These are phyloP conservation scores for Fusarium abutilonis DNA, from an alignment of 2,329 filamentous ascomycete species.

Conservation along the genomic window DNA sequence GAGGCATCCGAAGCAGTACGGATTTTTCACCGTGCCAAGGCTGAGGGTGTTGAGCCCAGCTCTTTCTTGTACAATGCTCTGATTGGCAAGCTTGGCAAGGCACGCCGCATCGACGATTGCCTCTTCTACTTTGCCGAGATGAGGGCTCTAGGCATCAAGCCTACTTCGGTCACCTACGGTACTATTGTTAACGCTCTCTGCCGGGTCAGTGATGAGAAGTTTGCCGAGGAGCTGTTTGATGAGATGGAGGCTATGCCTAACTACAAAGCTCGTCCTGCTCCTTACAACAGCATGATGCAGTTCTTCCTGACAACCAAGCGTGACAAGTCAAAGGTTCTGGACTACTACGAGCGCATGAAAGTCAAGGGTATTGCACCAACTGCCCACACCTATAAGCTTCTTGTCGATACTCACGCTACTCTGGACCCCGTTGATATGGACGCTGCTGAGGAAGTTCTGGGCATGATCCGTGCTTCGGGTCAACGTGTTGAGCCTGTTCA, in stretches of 20 bases:
- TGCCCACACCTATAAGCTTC: constrained; percentile 95
- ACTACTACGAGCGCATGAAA: constrained; percentile 96
- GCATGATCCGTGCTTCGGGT: constrained; percentile 77
- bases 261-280: constrained; percentile 96
- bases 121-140: constrained; percentile 98
- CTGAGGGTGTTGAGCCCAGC: constrained; percentile 93
- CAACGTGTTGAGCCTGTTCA: constrained; percentile 89
- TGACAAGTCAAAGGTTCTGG: constrained; percentile 90
- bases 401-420: constrained; percentile 94
- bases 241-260: constrained; percentile 99
- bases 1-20: constrained; percentile 96
- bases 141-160: constrained; percentile 90
- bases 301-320: constrained; percentile 98
- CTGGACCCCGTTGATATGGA: constrained; percentile 90
- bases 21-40: constrained; percentile 93
- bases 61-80: constrained; percentile 98
- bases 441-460: constrained; percentile 85
- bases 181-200: constrained; percentile 98
- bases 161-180: constrained; percentile 96
- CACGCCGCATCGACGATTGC: constrained; percentile 96
- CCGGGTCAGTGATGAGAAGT: constrained; percentile 96
- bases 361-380: constrained; percentile 87
- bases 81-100: constrained; percentile 98
- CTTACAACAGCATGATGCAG: constrained; percentile 99
- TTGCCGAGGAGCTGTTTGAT: constrained; percentile 96